Evolutionary conservation across 1,284 basidiomycete species (phyloP).

Genomic region (Agroathelia rolfsii): DNA sequence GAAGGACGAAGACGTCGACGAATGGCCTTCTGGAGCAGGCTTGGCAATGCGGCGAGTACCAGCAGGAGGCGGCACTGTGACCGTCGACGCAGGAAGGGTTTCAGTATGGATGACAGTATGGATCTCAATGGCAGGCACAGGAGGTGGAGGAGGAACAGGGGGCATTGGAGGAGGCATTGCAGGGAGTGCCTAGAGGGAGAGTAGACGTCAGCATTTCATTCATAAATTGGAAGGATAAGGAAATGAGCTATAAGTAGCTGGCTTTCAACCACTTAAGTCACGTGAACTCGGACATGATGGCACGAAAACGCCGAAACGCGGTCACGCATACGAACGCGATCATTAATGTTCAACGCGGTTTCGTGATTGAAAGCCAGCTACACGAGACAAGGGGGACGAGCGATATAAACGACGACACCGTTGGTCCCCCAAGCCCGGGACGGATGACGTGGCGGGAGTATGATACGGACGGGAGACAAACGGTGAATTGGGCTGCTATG

Average conservation of each 20-base stretch:
- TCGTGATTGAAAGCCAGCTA: slow-evolving; percentile 7
- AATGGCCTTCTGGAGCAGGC: slow-evolving; percentile 55
- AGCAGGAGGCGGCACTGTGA: slow-evolving; percentile 64
- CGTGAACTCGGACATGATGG: no score
- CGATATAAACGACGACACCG: slow-evolving; percentile 65
- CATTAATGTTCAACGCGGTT: slow-evolving; percentile 1
- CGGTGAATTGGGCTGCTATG: slow-evolving; percentile 20
- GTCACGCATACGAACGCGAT: slow-evolving; percentile 12
- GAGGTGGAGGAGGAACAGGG: slow-evolving; percentile 39
- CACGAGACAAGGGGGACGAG: slow-evolving; percentile 43
- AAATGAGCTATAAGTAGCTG: no score
- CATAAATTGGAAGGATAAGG: slow-evolving; percentile 16
- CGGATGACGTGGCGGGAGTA: slow-evolving; percentile 61
- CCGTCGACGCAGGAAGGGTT: slow-evolving; percentile 39
- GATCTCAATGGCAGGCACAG: slow-evolving; percentile 57
- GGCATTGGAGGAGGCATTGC: slow-evolving; percentile 5
- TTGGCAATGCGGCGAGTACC: slow-evolving; percentile 67
- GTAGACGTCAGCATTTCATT: slow-evolving; percentile 29
- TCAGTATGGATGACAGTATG: slow-evolving; percentile 53
- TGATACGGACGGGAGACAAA: slow-evolving; percentile 65
- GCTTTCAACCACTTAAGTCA: no score
- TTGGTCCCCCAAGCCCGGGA: slow-evolving; percentile 75
- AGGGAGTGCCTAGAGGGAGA: slow-evolving; percentile 20
- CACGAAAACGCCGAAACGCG: slow-evolving; percentile 17
- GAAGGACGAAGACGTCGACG: slow-evolving; percentile 39